A percentile compares a stretch with the other conserved stretches of the same genome.
phyloP scores from a whole-genome alignment of 345 rosid species.

The Hevea brasiliensis region DNA sequence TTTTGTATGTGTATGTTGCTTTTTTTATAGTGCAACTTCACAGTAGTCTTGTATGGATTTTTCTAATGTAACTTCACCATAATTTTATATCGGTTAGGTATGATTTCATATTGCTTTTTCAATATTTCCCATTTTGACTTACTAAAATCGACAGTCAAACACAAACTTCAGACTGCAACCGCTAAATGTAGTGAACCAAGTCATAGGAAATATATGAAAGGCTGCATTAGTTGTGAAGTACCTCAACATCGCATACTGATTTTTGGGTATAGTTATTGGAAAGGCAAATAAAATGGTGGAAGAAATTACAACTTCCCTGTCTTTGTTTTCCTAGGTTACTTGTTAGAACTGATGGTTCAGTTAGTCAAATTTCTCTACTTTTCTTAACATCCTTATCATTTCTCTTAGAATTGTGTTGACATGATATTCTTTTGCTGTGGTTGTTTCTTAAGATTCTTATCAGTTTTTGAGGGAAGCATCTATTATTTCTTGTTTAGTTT shows the following conservation, averaged over 20 bases:
- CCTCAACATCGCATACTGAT: not conserved
- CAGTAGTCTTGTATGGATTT: too few relatives aligned
- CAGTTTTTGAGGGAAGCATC: not conserved
- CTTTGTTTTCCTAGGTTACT: not conserved
- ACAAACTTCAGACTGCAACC: constrained; percentile 2
- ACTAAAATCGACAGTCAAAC: not conserved
- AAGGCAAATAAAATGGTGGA: not conserved
- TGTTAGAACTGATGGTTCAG: not conserved
- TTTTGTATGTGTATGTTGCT: not conserved
- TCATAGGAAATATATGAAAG: not conserved
- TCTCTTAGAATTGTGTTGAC: not conserved
- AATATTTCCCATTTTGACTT: not conserved
- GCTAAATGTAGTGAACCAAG: not conserved
- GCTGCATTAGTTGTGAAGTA: not conserved
- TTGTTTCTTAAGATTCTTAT: not conserved
- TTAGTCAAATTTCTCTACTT: too few relatives aligned
- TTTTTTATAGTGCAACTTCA: not conserved
- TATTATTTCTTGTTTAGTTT: not conserved
- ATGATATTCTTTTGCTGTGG: not conserved
- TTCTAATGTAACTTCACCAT: not conserved
- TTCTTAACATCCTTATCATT: not conserved
- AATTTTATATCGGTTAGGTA: not conserved
- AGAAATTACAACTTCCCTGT: not conserved
- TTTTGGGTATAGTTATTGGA: not conserved
- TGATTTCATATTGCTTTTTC: not conserved